These are phyloP conservation scores for Pontederia paniculata DNA, from an alignment of 176 grass and related monocot species.

Conservation along the genomic window DNA sequence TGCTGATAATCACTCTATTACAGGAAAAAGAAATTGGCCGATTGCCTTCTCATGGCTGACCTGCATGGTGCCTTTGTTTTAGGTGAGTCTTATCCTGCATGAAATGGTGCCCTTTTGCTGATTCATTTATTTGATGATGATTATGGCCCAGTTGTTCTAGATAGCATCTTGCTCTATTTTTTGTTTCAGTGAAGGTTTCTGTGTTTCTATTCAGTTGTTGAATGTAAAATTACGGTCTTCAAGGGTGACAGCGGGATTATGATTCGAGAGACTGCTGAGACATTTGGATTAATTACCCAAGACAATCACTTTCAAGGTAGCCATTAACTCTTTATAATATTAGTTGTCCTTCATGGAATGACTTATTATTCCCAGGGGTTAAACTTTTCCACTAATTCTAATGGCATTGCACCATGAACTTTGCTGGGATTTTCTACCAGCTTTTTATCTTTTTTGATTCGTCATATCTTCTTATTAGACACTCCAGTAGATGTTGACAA, in stretches of 20 bases:
- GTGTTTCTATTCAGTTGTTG: conserved; percentile 41
- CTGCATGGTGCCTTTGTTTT: conserved; percentile 72
- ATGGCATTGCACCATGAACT: too few relatives aligned
- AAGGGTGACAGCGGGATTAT: conserved; percentile 62
- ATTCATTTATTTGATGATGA: not conserved
- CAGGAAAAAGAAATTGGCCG: conserved; percentile 64
- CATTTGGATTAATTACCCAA: conserved; percentile 75
- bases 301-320: conserved; percentile 62
- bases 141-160: not conserved
- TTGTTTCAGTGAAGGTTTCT: conserved; percentile 2
- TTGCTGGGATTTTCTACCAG: too few relatives aligned
- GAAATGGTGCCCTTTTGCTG: not conserved
- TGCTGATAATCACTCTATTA: not conserved
- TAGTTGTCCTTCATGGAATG: too few relatives aligned
- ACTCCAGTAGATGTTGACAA: too few relatives aligned
- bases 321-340: too few relatives aligned
- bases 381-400: too few relatives aligned
- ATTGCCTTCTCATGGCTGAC: conserved; percentile 61
- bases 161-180: not conserved
- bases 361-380: too few relatives aligned
- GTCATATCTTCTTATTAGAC: too few relatives aligned
- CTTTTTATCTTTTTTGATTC: too few relatives aligned
- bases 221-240: conserved; percentile 55
- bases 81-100: conserved; percentile 28
- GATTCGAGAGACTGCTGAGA: conserved; percentile 75